Base-by-base conservation (phyloP, 2,329 filamentous ascomycete species). In the Alternaria angustiovoidea region DNA sequence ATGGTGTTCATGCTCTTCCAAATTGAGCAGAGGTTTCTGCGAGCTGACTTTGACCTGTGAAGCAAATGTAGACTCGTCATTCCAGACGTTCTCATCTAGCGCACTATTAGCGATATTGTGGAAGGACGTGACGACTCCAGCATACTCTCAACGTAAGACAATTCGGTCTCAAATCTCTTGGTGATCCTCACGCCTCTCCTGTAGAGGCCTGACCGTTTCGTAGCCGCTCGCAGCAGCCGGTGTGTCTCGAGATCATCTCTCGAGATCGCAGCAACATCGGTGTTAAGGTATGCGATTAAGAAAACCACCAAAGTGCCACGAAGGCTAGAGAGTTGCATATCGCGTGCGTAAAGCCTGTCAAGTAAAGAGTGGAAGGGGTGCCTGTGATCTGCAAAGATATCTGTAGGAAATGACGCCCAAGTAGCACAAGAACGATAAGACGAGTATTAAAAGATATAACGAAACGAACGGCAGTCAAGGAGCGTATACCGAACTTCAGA, bases 1-100 rank as follows among this genome's bases (percentile, higher is more conserved):
- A 49, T 74, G 70, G 46, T 78, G 70, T 41, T 80, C 77, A 47
- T 78, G 69, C 30, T 79, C 77, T 55, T 80, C 78, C 5, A 80
- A 59, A 22, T 70, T 66, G 24, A 79, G 53, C 4, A 79, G 69
- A 8, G 75, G 76, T 41, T 65, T 67, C 54, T 74, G 68, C 2
- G 76, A 77, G 7, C 62, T 57, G 26, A 78, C 67, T 32, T 66
- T 72, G 52, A 80, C 67, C 39, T 74, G 67, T 1, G 78, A 79
- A 44, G 72, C 74, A 59, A 79, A 79, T 20, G 72, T 69, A n/a
- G 65, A 55, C n/a, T 64, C 34, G 14, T 67, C 62, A 38, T 52
- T 63, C 66, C 67, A 70, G 7, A 59, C 53, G 41, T 72, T 75
- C 38, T 76, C 70, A 39, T 61, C 67, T 72, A 32, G 44, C 7